Evolutionary conservation across 306 rosid species (phyloP), one percentile per base, ranked within the genome.

Genomic region (Fragaria vesca): DNA sequence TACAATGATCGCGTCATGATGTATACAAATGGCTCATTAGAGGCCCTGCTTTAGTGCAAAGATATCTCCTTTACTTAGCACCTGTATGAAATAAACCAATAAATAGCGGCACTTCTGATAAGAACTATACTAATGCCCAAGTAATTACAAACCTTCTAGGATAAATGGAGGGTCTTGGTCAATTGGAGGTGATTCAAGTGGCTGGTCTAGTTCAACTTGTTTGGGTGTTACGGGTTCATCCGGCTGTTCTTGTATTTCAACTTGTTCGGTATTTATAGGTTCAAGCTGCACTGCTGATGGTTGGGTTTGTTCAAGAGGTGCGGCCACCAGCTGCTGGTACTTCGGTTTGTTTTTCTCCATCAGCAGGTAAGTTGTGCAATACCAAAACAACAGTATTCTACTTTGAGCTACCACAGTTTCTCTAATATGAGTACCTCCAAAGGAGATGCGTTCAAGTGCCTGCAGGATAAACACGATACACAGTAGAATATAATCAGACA

Each of bases 101-200:
- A 85, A 89, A 89, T 83, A 84, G 84, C 60, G 77, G 88, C 73
- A 82, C 71, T 83, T 90, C 96, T 72, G 81, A 84, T 85, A 84
- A 85, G 84, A 87, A 89, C 83, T 88, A 79, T 75, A 86, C 76
- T 72, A 89, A 87, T 81, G 82, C 88, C 95, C 81, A 88, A 86
- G 86, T 83, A 76, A 65, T 82, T 84, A 95, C 96, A 92, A 88
- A 90, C 98, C 98, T 89, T 95, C 96, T 57, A 95, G 89, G 80
- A 89, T 45, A 87, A 95, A 92, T 9, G 91, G 85, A 70, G 87
- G 96, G 85, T 86, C 80, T 79, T 79, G 90, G 80, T 90, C 92
- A 36, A 76, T 55, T 74, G 82, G 81, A 50, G 92, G 80, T 66
- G 87, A 78, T 78, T 87, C 94, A 42, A 75, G 80, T 60, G 75